Base-by-base conservation (phyloP, 2,329 filamentous ascomycete genomes). In the Chaetomium olivaceum region DNA sequence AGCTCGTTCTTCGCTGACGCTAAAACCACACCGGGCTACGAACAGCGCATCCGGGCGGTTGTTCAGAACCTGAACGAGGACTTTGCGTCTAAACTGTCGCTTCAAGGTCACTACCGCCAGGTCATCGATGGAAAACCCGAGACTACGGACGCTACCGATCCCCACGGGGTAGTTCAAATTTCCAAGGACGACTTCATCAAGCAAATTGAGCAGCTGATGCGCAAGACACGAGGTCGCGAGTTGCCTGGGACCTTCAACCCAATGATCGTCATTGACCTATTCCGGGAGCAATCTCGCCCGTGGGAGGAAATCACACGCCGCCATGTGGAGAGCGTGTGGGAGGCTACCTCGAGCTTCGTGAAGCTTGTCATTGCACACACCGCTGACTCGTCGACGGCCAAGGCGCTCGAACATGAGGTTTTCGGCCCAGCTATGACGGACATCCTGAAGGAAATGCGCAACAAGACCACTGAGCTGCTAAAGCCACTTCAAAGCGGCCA, bases 241-340 rank as follows among this genome's bases (percentile, higher is more conserved):
- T 75, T 91, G 0, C 84, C 85, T 0, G 86, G 87, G 0, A 85
- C 79, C 0, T 89, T 87, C 73, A 88, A 88, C 66, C 83, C 87
- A 0, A 72, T 86, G 61, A 76, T 90, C 11, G 80, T 90, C 0
- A 77, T 78, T 0, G 83, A 89, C 25, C 73, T 91, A 0, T 91
- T 91, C 71, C 76, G 76, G 23, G 81, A 88, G 55, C 87, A 90
- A 64, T 86, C 82, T 0, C 62, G 69, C 7, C 82, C 81, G 0
- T 91, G 87, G 88, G 73, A 79, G 51, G 33, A 63, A 0, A 78
- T 86, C 29, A 83, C 82, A 0, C 73, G 76, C 6, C 79, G 83
- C 48, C 76, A 88, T 27, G 21, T 82, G 76, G 3, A 81, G 79
- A n/a, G 81, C 68, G 33, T 84, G 0, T 74, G 84, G 68, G 71